These are phyloP conservation scores for Cercospora nicotianae DNA, from an alignment of 2,329 filamentous ascomycete genomes.

Conservation along the genomic window DNA sequence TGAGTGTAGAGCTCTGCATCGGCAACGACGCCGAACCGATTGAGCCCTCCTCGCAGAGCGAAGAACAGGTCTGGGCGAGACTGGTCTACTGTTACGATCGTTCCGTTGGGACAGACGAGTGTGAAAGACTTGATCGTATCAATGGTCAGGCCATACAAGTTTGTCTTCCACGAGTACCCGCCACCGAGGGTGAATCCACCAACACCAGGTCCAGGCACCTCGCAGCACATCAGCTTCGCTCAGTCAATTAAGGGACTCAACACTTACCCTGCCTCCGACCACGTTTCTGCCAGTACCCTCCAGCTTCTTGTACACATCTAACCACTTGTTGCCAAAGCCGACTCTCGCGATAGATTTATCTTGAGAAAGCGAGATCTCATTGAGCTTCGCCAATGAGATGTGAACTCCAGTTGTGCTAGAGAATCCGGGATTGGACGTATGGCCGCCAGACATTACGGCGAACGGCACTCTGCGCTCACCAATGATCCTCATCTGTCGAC, in stretches of 20 bases:
- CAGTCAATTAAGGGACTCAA: background rate
- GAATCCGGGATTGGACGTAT: slow-evolving; percentile 20
- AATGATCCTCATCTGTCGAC: slow-evolving; percentile 12
- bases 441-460: slow-evolving; percentile 14
- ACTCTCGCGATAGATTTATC: slow-evolving; percentile 10
- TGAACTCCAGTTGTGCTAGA: slow-evolving; percentile 16
- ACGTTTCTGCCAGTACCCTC: slow-evolving; percentile 14
- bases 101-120: slow-evolving; percentile 14
- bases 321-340: slow-evolving; percentile 16
- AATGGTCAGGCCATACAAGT: slow-evolving; percentile 13
- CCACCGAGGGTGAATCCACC: slow-evolving; percentile 19
- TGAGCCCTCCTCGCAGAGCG: slow-evolving; percentile 15
- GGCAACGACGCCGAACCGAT: slow-evolving; percentile 16
- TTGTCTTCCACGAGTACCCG: slow-evolving; percentile 18
- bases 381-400: slow-evolving; percentile 15
- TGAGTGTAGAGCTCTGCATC: slow-evolving; percentile 8
- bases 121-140: slow-evolving; percentile 15
- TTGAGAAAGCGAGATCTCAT: slow-evolving; percentile 8
- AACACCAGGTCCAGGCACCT: slow-evolving; percentile 17
- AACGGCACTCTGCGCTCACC: slow-evolving; percentile 5
- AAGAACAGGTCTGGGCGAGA: slow-evolving; percentile 16
- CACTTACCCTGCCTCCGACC: slow-evolving; percentile 15
- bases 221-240: background rate
- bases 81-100: slow-evolving; percentile 1
- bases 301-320: slow-evolving; percentile 17